Evolutionary conservation across 192 early-diverging fungal species (phyloP).

Genomic region (Coemansia sp.): DNA sequence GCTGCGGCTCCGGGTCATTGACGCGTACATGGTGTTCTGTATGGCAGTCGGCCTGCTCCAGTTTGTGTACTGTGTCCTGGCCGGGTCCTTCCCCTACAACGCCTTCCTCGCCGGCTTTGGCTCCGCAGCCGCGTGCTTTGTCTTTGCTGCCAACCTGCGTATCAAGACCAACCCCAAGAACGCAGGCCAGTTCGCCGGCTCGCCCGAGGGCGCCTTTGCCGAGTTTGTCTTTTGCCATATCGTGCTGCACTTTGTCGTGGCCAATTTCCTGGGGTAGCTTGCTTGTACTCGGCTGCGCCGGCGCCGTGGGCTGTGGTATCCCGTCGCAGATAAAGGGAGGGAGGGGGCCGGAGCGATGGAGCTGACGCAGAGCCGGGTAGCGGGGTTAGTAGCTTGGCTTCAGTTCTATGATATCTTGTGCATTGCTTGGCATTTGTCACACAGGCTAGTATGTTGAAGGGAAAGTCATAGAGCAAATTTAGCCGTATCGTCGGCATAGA

Average conservation of each 20-base stretch:
- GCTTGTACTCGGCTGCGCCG: not conserved
- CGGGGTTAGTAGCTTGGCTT: too few species aligned
- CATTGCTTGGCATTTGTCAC: too few species aligned
- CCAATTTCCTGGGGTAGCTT: conserved; percentile 85
- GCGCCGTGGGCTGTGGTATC: not conserved
- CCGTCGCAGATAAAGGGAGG: too few species aligned
- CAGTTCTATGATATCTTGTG: too few species aligned
- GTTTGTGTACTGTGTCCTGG: conserved; percentile 80
- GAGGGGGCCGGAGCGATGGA: too few species aligned
- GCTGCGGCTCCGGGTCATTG: conserved; percentile 80
- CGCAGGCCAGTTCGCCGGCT: conserved; percentile 56
- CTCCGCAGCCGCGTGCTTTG: conserved; percentile 85
- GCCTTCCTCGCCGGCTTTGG: conserved; percentile 95
- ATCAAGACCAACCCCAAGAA: conserved; percentile 89
- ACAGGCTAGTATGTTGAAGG: too few species aligned
- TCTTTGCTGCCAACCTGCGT: conserved; percentile 82
- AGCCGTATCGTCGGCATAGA: conserved; percentile 12
- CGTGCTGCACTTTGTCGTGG: conserved; percentile 82
- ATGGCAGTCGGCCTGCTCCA: conserved; percentile 86
- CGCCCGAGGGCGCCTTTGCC: conserved; percentile 86
- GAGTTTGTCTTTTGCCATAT: conserved; percentile 86
- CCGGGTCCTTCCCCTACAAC: conserved; percentile 96
- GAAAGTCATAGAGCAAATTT: conserved; percentile 18
- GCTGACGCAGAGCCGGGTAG: too few species aligned
- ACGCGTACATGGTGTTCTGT: conserved; percentile 87